Percentiles rank a stretch among this genome's conserved stretches.
Evolutionary conservation across 2,329 filamentous ascomycete species (phyloP).

Genomic region (Neonectria neomacrospora): DNA sequence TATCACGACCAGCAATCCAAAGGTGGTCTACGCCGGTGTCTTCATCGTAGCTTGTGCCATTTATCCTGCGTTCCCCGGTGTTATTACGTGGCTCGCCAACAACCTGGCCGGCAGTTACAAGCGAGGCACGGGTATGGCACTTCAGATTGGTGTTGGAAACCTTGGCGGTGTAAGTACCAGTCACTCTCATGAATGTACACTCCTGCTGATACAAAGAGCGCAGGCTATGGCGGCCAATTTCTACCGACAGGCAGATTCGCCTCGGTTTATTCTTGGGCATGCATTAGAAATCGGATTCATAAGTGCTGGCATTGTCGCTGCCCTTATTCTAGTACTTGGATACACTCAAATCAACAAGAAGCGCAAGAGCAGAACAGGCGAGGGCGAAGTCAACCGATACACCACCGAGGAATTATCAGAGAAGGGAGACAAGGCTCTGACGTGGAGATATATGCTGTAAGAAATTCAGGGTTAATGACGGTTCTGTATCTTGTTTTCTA

Average conservation of each 20-base stretch:
- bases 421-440: slow-evolving; percentile 69
- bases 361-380: slow-evolving; percentile 58
- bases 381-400: slow-evolving; percentile 54
- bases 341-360: slow-evolving; percentile 70
- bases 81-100: slow-evolving; percentile 82
- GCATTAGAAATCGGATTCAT: slow-evolving; percentile 20
- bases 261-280: slow-evolving; percentile 17
- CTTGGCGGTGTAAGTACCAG: slow-evolving; percentile 11
- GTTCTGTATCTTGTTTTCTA: neutral
- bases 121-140: slow-evolving; percentile 70
- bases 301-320: slow-evolving; percentile 56
- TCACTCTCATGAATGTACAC: neutral
- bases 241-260: slow-evolving; percentile 17
- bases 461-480: too few relatives aligned
- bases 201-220: neutral
- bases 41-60: slow-evolving; percentile 83
- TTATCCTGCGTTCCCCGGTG: slow-evolving; percentile 82
- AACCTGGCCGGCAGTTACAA: slow-evolving; percentile 78
- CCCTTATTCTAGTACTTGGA: slow-evolving; percentile 56
- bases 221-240: slow-evolving; percentile 24
- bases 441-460: slow-evolving; percentile 68
- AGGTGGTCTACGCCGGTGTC: slow-evolving; percentile 76
- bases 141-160: slow-evolving; percentile 60
- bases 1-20: slow-evolving; percentile 66
- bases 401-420: slow-evolving; percentile 64